Evolutionary conservation across 768 basidiomycete genomes (phyloP), one percentile per base, ranked within the genome.

Genomic region (Podaxis sp.): DNA sequence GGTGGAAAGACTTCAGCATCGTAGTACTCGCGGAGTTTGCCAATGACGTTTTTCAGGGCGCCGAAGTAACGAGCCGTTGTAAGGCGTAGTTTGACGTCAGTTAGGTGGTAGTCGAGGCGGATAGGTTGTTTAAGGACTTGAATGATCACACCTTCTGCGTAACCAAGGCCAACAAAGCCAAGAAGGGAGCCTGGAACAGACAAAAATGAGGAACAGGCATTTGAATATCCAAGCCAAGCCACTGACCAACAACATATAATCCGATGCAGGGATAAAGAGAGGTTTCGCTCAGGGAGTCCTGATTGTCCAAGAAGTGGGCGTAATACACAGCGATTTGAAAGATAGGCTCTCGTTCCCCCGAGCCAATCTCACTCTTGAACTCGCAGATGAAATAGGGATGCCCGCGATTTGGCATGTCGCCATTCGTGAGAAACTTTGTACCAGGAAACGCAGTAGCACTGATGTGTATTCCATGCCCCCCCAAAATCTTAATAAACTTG

Each of bases 221-320:
- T 28, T 28, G 28, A 28, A 28, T 7, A 28, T 28, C 28, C 28
- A 26, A 64, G 60, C 11, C 44, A 57, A 54, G 65, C 63, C 39
- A 69, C 69, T 67, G 51, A 68, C 69, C 69, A 59, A 69, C 44
- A 39, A 70, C 58, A 24, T 65, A 68, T 17, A 68, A 30, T 24
- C 63, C 67, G 7, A 70, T 53, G 52, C 63, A 66, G 17, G 69
- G 68, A 6, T 36, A 51, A 42, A 56, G 59, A 59, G 8, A 67
- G 12, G 39, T 40, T 40, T 28, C 28, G 1, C 39, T 40, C 8
- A 40, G 9, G 2, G 15, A 40, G 39, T 15, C 15, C 12, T 12
- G 15, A 40, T 40, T 40, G 39, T 19, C 22, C 46, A 19, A 22
- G 46, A 48, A 48, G 17, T 8, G 7, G 55, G 8, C 49, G 57